phyloP scores from a whole-genome alignment of 176 grass and related monocot species.

The Chrysopogon serrulatus region DNA sequence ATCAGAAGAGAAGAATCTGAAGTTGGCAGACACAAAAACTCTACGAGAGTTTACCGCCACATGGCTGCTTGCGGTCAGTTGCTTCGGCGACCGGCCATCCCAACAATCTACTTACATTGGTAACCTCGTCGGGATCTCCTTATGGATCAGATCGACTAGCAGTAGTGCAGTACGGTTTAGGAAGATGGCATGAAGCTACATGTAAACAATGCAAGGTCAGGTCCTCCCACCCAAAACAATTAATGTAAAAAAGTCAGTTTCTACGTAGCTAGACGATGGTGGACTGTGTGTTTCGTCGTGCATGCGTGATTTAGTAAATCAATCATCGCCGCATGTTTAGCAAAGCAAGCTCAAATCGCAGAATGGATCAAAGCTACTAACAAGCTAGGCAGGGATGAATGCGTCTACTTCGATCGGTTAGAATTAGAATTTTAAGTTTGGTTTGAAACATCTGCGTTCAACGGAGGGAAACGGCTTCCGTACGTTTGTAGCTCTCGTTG shows the following conservation, averaged over 20 bases:
- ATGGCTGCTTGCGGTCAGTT: not conserved
- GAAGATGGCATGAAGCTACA: too few relatives aligned
- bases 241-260: too few relatives aligned
- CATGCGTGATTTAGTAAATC: not conserved
- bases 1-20: slow-evolving; percentile 8
- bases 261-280: too few relatives aligned
- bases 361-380: not conserved
- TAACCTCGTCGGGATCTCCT: not conserved
- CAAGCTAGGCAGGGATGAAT: not conserved
- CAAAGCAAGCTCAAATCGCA: not conserved
- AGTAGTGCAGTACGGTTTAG: too few relatives aligned
- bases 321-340: not conserved
- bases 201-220: too few relatives aligned
- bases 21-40: not conserved
- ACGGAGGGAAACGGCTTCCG: not conserved
- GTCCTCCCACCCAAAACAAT: too few relatives aligned
- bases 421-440: not conserved
- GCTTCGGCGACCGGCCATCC: not conserved
- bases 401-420: not conserved
- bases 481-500: not conserved
- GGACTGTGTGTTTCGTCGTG: too few relatives aligned
- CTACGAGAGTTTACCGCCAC: not conserved
- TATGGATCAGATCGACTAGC: not conserved
- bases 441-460: not conserved
- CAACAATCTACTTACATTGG: not conserved